Evolutionary conservation across 495 filamentous ascomycete genomes (phyloP).

Genomic region (Penicillium atrosanguineum): DNA sequence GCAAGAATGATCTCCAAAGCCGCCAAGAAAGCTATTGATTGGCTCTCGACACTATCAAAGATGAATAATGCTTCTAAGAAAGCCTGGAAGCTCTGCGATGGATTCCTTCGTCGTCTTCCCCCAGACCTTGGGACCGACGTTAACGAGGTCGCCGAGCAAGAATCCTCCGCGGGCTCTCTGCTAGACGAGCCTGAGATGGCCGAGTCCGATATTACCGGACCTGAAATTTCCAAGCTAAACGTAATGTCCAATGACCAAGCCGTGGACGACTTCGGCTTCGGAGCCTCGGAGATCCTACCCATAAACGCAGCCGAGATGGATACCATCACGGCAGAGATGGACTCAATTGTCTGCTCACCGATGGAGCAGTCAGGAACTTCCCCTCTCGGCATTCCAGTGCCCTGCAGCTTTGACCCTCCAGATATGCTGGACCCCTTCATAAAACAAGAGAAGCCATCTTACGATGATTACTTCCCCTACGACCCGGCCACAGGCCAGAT

Average conservation of each 20-base stretch:
- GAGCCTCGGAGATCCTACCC: slow-evolving; percentile 11
- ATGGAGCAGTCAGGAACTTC: slow-evolving; percentile 20
- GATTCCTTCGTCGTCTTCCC: slow-evolving; percentile 44
- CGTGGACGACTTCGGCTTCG: slow-evolving; percentile 19
- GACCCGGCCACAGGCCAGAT: slow-evolving; percentile 42
- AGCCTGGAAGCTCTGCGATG: slow-evolving; percentile 52
- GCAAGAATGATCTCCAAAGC: slow-evolving; percentile 49
- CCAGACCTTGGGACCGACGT: slow-evolving; percentile 32
- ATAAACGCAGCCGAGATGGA: slow-evolving; percentile 12
- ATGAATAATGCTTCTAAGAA: slow-evolving; percentile 46
- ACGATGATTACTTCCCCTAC: slow-evolving; percentile 39
- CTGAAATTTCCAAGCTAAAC: slow-evolving; percentile 9
- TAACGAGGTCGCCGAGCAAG: slow-evolving; percentile 25
- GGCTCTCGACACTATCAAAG: slow-evolving; percentile 48
- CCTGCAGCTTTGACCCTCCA: slow-evolving; percentile 22
- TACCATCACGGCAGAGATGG: slow-evolving; percentile 23
- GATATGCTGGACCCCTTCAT: slow-evolving; percentile 27
- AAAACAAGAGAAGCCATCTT: slow-evolving; percentile 26
- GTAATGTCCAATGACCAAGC: slow-evolving; percentile 3
- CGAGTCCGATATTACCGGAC: not conserved
- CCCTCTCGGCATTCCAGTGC: slow-evolving; percentile 15
- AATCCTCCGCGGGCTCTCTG: slow-evolving; percentile 15
- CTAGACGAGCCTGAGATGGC: slow-evolving; percentile 13
- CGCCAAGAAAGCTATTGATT: slow-evolving; percentile 53
- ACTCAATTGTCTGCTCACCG: slow-evolving; percentile 28